phyloP scores from a whole-genome alignment of 2,329 filamentous ascomycete genomes.

The Aspergillus clavatus region DNA sequence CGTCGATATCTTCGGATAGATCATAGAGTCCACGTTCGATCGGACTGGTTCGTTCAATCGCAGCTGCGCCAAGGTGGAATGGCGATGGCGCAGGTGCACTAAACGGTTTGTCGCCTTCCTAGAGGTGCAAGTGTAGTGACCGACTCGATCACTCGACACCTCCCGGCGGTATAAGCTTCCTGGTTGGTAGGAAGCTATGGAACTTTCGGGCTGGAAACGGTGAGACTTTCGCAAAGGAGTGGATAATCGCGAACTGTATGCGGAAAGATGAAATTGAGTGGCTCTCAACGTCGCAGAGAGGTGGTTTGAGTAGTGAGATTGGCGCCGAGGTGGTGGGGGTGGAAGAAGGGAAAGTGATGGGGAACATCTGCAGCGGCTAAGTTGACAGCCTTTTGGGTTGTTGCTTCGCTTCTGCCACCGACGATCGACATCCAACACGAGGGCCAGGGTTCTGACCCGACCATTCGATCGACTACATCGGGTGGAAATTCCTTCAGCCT shows the following conservation, averaged over 20 bases:
- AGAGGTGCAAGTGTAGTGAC: constrained; percentile 2
- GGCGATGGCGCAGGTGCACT: constrained; percentile 12
- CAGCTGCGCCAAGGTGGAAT: constrained; percentile 12
- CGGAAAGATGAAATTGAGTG: background rate
- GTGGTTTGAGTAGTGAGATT: constrained; percentile 8
- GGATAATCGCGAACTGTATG: background rate
- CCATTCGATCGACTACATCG: background rate
- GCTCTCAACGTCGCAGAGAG: background rate
- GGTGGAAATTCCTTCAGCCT: background rate
- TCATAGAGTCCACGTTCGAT: constrained; percentile 22
- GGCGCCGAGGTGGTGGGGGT: constrained; percentile 11
- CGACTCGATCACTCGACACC: no score
- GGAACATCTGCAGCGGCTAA: background rate
- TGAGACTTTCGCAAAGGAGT: background rate
- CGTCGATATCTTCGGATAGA: constrained; percentile 16
- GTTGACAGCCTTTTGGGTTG: background rate
- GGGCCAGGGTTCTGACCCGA: background rate
- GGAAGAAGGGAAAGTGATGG: constrained; percentile 6
- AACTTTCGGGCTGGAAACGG: background rate
- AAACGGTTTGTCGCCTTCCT: constrained; percentile 7
- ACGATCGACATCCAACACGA: background rate
- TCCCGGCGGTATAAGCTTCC: constrained; percentile 1
- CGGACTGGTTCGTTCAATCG: constrained; percentile 6
- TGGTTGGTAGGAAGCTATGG: constrained; percentile 1
- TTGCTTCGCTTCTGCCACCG: background rate